Evolutionary conservation across 495 filamentous ascomycete species (phyloP).

Genomic region (Podospora australis): DNA sequence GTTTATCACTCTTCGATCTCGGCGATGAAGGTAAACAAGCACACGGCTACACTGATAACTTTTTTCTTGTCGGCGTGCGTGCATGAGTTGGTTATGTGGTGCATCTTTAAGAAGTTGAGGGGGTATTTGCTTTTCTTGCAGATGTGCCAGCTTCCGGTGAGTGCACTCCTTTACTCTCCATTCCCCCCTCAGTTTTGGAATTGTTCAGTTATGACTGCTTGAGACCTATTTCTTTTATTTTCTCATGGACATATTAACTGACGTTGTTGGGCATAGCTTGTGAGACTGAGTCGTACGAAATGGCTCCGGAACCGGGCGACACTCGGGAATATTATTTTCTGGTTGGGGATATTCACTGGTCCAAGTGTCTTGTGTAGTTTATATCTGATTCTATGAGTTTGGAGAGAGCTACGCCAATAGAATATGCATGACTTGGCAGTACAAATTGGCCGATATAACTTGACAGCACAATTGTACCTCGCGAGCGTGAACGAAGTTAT

Average conservation of each 20-base stretch:
- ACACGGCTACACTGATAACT: constrained; percentile 65
- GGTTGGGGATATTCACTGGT: constrained; percentile 64
- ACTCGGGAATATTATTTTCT: constrained; percentile 68
- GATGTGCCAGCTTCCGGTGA: constrained; percentile 59
- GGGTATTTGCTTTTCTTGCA: constrained; percentile 66
- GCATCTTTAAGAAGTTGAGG: constrained; percentile 68
- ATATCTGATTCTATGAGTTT: constrained; percentile 57
- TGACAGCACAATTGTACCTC: too few species aligned
- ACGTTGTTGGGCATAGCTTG: constrained; percentile 33
- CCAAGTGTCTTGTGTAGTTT: constrained; percentile 65
- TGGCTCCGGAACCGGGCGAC: constrained; percentile 52
- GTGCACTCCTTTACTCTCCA: constrained; percentile 1
- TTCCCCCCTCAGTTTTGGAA: not conserved
- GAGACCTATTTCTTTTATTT: too few species aligned
- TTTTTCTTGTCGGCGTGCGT: constrained; percentile 64
- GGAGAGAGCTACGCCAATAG: too few species aligned
- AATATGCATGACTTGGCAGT: not conserved
- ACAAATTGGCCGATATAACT: not conserved
- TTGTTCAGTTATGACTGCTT: constrained; percentile 3
- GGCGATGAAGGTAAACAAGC: constrained; percentile 57
- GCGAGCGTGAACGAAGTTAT: too few species aligned
- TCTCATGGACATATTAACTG: too few species aligned
- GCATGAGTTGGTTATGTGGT: constrained; percentile 72
- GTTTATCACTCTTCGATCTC: constrained; percentile 71
- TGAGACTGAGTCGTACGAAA: constrained; percentile 54